Evolutionary conservation across 345 rosid genomes (phyloP).

Genomic region (Acer yangbiense): DNA sequence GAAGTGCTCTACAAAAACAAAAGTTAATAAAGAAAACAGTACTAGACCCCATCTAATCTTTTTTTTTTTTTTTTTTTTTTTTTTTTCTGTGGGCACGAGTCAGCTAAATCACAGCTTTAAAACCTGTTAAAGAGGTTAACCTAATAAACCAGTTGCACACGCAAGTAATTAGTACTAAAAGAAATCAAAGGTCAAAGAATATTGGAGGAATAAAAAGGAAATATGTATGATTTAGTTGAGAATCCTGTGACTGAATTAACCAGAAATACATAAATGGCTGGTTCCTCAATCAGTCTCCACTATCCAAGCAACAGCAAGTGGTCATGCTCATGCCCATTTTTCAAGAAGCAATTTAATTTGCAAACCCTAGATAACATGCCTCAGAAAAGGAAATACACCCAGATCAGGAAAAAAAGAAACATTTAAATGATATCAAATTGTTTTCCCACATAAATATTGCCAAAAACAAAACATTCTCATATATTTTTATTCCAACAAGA

Average conservation of each 20-base stretch:
- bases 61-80: not conserved
- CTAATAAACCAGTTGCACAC: not conserved
- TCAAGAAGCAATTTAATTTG: constrained; percentile 18
- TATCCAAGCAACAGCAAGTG: not conserved
- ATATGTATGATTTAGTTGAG: not conserved
- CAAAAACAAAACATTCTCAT: not conserved
- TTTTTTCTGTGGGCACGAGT: not conserved
- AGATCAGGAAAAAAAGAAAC: not conserved
- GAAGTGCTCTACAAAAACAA: not conserved
- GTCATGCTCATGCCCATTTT: constrained; percentile 7
- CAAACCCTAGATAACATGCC: constrained; percentile 11
- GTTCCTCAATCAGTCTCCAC: not conserved
- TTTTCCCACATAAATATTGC: not conserved
- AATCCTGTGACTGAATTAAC: not conserved
- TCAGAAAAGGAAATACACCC: too few species aligned
- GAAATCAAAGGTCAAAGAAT: not conserved
- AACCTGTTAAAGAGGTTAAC: not conserved
- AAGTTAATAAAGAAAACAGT: not conserved
- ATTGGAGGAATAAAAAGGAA: too few species aligned
- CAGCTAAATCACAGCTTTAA: not conserved
- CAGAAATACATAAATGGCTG: not conserved
- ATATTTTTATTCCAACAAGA: not conserved
- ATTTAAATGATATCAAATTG: not conserved
- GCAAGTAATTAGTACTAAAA: not conserved
- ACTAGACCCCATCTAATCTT: not conserved